These are phyloP conservation scores for Phellopilus nigrolimitatus DNA, from an alignment of 1,284 basidiomycete genomes.

Conservation along the genomic window DNA sequence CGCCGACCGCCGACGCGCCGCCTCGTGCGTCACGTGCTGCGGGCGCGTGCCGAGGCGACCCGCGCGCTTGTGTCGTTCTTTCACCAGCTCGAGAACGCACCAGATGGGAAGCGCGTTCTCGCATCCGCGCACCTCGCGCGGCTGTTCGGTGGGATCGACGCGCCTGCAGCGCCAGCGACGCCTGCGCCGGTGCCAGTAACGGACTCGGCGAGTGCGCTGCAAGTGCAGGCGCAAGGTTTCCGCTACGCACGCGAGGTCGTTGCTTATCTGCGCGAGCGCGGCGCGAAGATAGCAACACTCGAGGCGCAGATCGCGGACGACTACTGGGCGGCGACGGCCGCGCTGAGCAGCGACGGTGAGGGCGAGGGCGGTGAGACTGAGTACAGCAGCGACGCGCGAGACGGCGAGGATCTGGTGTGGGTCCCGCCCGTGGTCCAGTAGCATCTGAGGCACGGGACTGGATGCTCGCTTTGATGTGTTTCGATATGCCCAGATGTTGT, in stretches of 20 bases:
- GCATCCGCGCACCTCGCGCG: slow-evolving; percentile 60
- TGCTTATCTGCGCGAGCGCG: slow-evolving; percentile 53
- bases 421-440: slow-evolving; percentile 27
- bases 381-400: slow-evolving; percentile 31
- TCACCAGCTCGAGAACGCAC: slow-evolving; percentile 53
- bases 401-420: slow-evolving; percentile 35
- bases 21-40: slow-evolving; percentile 81
- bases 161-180: slow-evolving; percentile 21
- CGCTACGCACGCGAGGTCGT: slow-evolving; percentile 59
- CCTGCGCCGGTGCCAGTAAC: slow-evolving; percentile 20
- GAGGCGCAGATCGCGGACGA: slow-evolving; percentile 45
- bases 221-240: slow-evolving; percentile 41
- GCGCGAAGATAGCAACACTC: slow-evolving; percentile 59
- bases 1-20: slow-evolving; percentile 69
- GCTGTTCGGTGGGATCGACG: slow-evolving; percentile 41
- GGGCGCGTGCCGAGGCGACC: slow-evolving; percentile 73
- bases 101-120: slow-evolving; percentile 42
- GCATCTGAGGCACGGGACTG: too few relatives aligned
- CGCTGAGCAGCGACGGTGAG: slow-evolving; percentile 59
- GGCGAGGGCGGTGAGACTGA: slow-evolving; percentile 35
- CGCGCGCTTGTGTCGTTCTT: slow-evolving; percentile 69
- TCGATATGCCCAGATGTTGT: too few relatives aligned
- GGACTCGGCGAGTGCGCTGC: neutral
- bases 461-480: too few relatives aligned
- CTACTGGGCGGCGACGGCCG: slow-evolving; percentile 35